Base-by-base conservation (phyloP, 2,329 filamentous ascomycete genomes). In the Colletotrichum chlorophyti region DNA sequence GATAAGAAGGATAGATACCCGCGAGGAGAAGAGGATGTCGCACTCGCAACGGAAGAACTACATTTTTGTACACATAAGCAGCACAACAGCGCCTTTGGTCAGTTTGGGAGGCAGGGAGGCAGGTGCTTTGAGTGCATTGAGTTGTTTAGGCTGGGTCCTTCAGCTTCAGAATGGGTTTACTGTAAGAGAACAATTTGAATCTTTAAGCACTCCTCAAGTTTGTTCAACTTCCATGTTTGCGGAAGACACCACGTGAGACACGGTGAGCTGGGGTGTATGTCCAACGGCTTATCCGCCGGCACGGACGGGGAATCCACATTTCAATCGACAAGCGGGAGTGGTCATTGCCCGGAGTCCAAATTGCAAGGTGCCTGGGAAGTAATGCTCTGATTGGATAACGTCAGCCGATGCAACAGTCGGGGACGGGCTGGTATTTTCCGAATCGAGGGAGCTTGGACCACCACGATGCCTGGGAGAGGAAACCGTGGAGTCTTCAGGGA, bases 371-470 rank as follows among this genome's bases (percentile, higher is more conserved):
- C n/a, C n/a, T n/a, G n/a, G n/a, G n/a, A n/a, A n/a, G n/a, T n/a
- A n/a, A n/a, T n/a, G n/a, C 23, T 17, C 9, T 49, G 12, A 29
- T 31, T 40, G 49, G 52, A 17, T 15, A 14, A 15, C n/a, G 10
- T 23, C 26, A n/a, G 9, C 12, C 6, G 9, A 38, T 17, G 38
- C 15, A 17, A 26, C 11, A 26, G 12, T 43, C 55, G 55, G 55
- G 42, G 17, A 50, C 55, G 55, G 55, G 29, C 9, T 29, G 32
- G 29, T 48, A 48, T 59, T 54, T 48, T 59, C 55, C 55, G 55
- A 29, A 31, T 32, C 24, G 38, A 58, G 40, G 65, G 66, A 69
- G 66, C 68, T 70, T 68, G 63, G 65, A 63, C 67, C 65, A 67
- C 12, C 26, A 10, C n/a, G 34, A 59, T 47, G 15, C 41, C 35